A percentile compares a stretch with the other conserved stretches of the same genome.
These are phyloP conservation scores for Colletotrichum acutatum DNA, from an alignment of 2,329 filamentous ascomycete species.

Conservation along the genomic window DNA sequence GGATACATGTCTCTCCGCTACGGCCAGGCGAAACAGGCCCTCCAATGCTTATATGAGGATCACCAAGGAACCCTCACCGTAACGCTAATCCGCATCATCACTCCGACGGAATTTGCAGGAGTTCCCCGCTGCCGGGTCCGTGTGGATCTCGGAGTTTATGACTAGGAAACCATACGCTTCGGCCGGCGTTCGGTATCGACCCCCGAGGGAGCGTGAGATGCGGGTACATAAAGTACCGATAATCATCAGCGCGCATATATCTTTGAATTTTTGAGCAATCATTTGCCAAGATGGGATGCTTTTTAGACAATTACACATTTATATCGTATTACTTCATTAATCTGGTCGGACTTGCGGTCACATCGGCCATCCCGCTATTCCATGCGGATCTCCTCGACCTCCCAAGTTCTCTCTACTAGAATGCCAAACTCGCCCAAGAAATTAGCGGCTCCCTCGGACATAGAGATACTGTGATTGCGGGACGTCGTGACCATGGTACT, in stretches of 20 bases:
- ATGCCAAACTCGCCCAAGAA: constrained; percentile 21
- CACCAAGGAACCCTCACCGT: neutral
- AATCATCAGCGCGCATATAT: neutral
- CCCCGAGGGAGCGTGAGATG: too few relatives aligned
- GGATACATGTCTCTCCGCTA: neutral
- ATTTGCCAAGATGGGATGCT: neutral
- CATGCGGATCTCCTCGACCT: constrained; percentile 17
- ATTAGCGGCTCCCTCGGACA: constrained; percentile 12
- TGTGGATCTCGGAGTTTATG: neutral
- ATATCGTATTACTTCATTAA: neutral
- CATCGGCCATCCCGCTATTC: neutral
- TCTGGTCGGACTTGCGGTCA: too few relatives aligned
- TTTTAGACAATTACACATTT: neutral
- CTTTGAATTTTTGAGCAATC: neutral
- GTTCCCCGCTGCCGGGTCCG: neutral
- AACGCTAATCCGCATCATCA: too few relatives aligned
- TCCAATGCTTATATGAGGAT: neutral
- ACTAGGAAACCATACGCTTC: neutral
- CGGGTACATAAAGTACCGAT: too few relatives aligned
- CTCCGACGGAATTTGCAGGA: neutral
- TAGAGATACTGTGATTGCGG: constrained; percentile 1
- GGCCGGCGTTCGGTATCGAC: neutral
- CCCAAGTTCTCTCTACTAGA: constrained; percentile 14
- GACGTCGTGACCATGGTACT: constrained; percentile 11
- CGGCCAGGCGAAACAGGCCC: neutral